Conservation (phyloP, 2,329 filamentous ascomycete species). For the Pseudocercospora fijiensis region DNA sequence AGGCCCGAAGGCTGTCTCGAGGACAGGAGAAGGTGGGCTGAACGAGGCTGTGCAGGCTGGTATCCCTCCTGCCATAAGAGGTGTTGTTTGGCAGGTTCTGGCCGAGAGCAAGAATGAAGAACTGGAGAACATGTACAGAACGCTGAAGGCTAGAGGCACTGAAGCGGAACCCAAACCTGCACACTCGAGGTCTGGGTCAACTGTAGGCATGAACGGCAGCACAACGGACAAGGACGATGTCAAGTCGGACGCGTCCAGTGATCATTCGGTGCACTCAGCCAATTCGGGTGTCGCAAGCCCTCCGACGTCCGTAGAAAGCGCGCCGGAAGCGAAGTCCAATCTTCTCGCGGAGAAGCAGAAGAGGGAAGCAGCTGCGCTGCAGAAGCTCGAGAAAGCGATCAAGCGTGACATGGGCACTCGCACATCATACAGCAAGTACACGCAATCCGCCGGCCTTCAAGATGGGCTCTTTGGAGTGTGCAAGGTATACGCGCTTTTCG, state of each 20-base stretch:
- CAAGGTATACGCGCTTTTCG: constrained; percentile 94
- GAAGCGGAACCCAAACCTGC: constrained; percentile 61
- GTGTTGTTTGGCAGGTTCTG: constrained; percentile 98
- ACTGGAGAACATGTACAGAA: constrained; percentile 80
- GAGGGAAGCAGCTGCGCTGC: constrained; percentile 69
- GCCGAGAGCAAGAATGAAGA: constrained; percentile 94
- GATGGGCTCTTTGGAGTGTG: constrained; percentile 93
- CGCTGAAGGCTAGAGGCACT: constrained; percentile 75
- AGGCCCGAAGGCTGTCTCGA: constrained; percentile 81
- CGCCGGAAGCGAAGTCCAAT: constrained; percentile 62
- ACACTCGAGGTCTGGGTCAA: constrained; percentile 26
- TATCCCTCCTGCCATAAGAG: constrained; percentile 90
- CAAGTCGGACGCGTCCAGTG: constrained; percentile 77
- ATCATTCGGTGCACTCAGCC: constrained; percentile 71
- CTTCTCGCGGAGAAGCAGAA: constrained; percentile 69
- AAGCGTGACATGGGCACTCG: constrained; percentile 85
- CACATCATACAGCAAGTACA: constrained; percentile 96
- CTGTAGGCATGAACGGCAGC: constrained; percentile 53
- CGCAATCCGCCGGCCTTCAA: constrained; percentile 84
- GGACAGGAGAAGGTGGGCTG: constrained; percentile 84
- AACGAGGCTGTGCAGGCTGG: constrained; percentile 88
- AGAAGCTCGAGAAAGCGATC: constrained; percentile 88
- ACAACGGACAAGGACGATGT: constrained; percentile 60
- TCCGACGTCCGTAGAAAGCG: constrained; percentile 32
- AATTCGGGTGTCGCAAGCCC: constrained; percentile 47